A percentile compares a stretch with the other conserved stretches of the same genome.
Evolutionary conservation across 2,329 filamentous ascomycete species (phyloP).

Genomic region (Penicillium sp.): DNA sequence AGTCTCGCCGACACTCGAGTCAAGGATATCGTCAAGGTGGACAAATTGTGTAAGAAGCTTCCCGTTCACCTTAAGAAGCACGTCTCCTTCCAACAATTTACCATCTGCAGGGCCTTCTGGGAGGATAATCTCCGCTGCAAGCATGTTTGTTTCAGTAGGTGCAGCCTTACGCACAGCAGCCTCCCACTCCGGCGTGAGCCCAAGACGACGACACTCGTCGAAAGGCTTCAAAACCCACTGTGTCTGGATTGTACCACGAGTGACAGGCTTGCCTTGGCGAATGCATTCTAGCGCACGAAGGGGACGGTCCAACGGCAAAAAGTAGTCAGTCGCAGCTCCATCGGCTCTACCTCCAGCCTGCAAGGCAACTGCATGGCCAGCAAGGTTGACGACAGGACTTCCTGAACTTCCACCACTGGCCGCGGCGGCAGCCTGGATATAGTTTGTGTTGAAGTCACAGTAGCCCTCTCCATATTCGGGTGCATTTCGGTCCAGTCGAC

Average conservation of each 20-base stretch:
- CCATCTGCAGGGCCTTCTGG: slow-evolving; percentile 82
- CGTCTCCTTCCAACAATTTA: slow-evolving; percentile 90
- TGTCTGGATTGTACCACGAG: slow-evolving; percentile 94
- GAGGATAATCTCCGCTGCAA: slow-evolving; percentile 91
- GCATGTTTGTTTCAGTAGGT: slow-evolving; percentile 91
- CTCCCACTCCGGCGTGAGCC: slow-evolving; percentile 81
- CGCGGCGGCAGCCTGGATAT: slow-evolving; percentile 96
- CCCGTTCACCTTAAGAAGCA: slow-evolving; percentile 87
- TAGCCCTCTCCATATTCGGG: slow-evolving; percentile 98
- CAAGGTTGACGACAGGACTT: slow-evolving; percentile 93
- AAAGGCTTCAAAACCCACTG: slow-evolving; percentile 97
- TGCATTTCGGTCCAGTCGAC: slow-evolving; percentile 89
- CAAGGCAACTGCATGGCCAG: slow-evolving; percentile 84
- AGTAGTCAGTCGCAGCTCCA: slow-evolving; percentile 95
- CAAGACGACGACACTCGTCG: slow-evolving; percentile 88
- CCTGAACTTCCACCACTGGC: slow-evolving; percentile 98
- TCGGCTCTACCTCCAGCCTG: slow-evolving; percentile 93
- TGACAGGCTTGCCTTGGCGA: slow-evolving; percentile 68
- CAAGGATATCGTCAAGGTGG: slow-evolving; percentile 82
- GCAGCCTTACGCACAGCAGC: slow-evolving; percentile 76
- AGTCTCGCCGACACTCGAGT: slow-evolving; percentile 76
- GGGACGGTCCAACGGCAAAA: slow-evolving; percentile 87
- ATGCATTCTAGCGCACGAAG: slow-evolving; percentile 82
- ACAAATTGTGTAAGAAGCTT: slow-evolving; percentile 92
- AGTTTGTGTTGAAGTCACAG: slow-evolving; percentile 93